Base-by-base conservation (phyloP, 495 filamentous ascomycete genomes). In the Xylaria longipes region DNA sequence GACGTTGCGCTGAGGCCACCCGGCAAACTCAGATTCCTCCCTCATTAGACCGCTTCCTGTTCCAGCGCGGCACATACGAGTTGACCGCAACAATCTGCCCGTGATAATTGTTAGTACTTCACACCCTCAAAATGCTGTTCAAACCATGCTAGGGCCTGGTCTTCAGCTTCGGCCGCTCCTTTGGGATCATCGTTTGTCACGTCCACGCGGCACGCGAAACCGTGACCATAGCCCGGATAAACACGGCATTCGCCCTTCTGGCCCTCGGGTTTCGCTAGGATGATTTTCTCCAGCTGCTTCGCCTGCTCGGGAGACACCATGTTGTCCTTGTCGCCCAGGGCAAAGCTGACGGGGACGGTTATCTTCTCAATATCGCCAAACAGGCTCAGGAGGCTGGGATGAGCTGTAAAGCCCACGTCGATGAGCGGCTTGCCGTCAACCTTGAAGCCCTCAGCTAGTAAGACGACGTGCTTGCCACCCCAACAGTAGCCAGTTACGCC, bases 401-500 rank as follows among this genome's bases (percentile, higher is more conserved):
- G 75, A 4, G 71, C 75, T 17, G 75, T 69, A 33, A 75, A 77
- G 45, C 68, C 73, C 43, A 64, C 73, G 50, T 77, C 71, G 25
- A 75, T 43, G 27, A 77, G 73, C 60, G 71, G 70, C 31, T 68
- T 48, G 57, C 60, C 65, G 60, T 67, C 65, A 1, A 43, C 46
- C 29, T 52, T 45, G 57, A 45, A 43, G 43, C 70, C 71, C 37
- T 58, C 48, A 1, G 70, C 70, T 22, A 77, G 69, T n/a, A 69
- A 31, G 17, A 72, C 71, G 48, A 48, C 50, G 69, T 75, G 75
- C 63, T 77, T 75, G 41, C 75, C 75, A 31, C 75, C 75, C 75
- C 75, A 77, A 71, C 75, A 77, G 69, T 73, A 77, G 25, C 75
- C 75, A 27, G 75, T 74, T 0, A 68, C 73, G 37, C 65, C 75